Evolutionary conservation across 768 basidiomycete species (phyloP).

Genomic region (Boletus rex-veris): DNA sequence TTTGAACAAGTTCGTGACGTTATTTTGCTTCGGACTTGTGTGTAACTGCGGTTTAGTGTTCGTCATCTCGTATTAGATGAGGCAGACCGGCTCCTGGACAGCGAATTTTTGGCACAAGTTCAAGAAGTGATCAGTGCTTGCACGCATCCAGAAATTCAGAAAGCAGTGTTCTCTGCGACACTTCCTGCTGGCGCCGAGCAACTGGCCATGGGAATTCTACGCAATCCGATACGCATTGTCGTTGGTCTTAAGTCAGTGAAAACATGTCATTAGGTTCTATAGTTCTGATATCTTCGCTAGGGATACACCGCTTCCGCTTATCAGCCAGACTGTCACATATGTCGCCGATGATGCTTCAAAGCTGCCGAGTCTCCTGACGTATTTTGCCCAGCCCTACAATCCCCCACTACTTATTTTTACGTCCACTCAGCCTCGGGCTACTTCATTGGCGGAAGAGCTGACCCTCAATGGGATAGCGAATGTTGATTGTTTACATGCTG

Average conservation of each 20-base stretch:
- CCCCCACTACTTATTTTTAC: constrained; percentile 93
- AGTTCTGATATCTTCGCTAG: constrained; percentile 39
- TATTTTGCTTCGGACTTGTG: neutral
- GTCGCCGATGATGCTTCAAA: constrained; percentile 95
- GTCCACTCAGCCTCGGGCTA: constrained; percentile 80
- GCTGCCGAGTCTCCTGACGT: constrained; percentile 77
- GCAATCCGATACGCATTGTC: constrained; percentile 87
- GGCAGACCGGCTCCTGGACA: constrained; percentile 86
- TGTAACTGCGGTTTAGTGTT: constrained; percentile 48
- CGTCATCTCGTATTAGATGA: constrained; percentile 87
- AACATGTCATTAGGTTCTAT: neutral
- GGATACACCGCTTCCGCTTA: constrained; percentile 92
- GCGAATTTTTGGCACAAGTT: constrained; percentile 84
- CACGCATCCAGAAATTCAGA: constrained; percentile 64
- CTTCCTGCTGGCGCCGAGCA: constrained; percentile 87
- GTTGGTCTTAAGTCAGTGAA: constrained; percentile 86
- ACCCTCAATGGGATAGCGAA: constrained; percentile 72
- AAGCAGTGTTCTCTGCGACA: constrained; percentile 92
- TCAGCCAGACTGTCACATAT: constrained; percentile 84
- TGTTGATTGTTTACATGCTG: constrained; percentile 89
- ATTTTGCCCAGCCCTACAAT: constrained; percentile 78
- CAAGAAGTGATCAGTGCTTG: constrained; percentile 85
- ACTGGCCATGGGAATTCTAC: constrained; percentile 79
- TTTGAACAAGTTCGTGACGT: constrained; percentile 61
- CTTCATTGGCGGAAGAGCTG: constrained; percentile 78